Percentiles rank a stretch among this genome's conserved stretches.
Conservation (phyloP, 768 basidiomycete species). For the Rhodocollybia butyracea region DNA sequence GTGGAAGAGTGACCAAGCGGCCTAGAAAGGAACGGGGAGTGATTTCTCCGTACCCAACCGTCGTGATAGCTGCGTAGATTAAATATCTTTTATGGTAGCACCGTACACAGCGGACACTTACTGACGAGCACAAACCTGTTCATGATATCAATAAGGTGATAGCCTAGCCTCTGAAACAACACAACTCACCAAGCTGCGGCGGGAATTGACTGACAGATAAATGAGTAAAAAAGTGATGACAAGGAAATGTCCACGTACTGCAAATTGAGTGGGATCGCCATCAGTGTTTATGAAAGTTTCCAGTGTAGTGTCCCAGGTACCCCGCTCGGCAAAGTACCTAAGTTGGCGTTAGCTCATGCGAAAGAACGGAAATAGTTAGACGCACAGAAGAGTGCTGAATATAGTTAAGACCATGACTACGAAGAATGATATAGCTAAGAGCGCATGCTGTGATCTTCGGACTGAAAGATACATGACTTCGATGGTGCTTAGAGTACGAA, state of each 20-base stretch:
- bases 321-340: conserved; percentile 85
- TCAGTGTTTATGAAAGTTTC: conserved; percentile 83
- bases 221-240: not conserved
- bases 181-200: conserved; percentile 70
- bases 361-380: conserved; percentile 4
- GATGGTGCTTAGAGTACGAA: conserved; percentile 55
- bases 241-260: conserved; percentile 37
- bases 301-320: conserved; percentile 81
- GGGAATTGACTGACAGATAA: conserved; percentile 53
- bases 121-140: conserved; percentile 73
- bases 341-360: conserved; percentile 17
- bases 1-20: conserved; percentile 78
- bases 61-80: conserved; percentile 68
- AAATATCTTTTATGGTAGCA: not conserved
- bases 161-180: not conserved
- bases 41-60: conserved; percentile 91
- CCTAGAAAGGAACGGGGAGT: conserved; percentile 88
- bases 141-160: no score
- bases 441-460: conserved; percentile 79
- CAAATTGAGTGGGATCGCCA: conserved; percentile 79
- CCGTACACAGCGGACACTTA: conserved; percentile 41
- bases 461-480: conserved; percentile 93
- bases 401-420: conserved; percentile 84
- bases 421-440: conserved; percentile 86
- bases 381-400: conserved; percentile 81